Percentiles rank a stretch among this genome's conserved stretches.
These are phyloP conservation scores for Carex littledalei DNA, from an alignment of 176 grass and related monocot genomes.

Conservation along the genomic window DNA sequence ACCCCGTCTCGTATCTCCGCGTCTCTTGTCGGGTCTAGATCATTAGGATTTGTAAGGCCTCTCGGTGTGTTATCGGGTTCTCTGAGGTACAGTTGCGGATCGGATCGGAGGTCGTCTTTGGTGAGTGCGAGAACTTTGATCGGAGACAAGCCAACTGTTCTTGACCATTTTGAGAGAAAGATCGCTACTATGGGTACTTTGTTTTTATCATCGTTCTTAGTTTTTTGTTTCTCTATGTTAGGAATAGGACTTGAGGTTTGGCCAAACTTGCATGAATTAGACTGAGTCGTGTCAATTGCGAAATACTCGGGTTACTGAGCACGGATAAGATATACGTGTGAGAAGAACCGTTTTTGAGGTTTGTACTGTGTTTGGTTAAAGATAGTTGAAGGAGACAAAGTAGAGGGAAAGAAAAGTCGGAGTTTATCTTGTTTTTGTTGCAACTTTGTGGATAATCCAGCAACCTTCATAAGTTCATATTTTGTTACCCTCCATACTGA, in stretches of 20 bases:
- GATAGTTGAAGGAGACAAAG: neutral
- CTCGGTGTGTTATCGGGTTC: constrained; percentile 20
- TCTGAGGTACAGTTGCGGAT: neutral
- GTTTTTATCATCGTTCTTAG: neutral
- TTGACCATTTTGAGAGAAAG: constrained; percentile 51
- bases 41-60: constrained; percentile 17
- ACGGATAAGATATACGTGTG: neutral
- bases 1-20: constrained; percentile 17
- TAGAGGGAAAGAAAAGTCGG: neutral
- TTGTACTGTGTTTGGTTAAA: neutral
- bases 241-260: neutral
- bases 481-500: neutral
- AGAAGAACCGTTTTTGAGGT: neutral
- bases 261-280: neutral
- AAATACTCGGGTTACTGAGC: neutral
- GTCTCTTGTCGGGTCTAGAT: constrained; percentile 17
- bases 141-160: constrained; percentile 28
- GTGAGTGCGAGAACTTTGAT: constrained; percentile 30
- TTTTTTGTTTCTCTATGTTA: neutral
- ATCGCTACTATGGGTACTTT: constrained; percentile 62
- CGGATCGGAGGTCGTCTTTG: neutral
- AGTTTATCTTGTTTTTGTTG: neutral
- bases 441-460: neutral
- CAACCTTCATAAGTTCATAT: neutral
- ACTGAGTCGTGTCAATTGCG: neutral